These are phyloP conservation scores for Metschnikowia amazonensis DNA, from an alignment of 805 yeast species.

Conservation along the genomic window DNA sequence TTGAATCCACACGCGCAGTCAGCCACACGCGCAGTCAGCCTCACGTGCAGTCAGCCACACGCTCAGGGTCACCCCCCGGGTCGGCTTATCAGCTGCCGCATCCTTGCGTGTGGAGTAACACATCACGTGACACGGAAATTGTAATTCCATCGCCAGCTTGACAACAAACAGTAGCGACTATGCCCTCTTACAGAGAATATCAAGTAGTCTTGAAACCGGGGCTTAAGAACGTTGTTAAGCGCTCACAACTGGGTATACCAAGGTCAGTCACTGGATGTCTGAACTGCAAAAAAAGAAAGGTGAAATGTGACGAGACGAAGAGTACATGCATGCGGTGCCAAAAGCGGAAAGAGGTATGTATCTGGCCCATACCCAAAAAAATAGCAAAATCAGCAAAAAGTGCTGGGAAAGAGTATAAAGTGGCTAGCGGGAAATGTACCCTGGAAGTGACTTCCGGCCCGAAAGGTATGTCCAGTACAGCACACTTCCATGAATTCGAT, in stretches of 20 bases:
- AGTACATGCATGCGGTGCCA: constrained; percentile 11
- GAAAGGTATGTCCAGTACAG: neutral
- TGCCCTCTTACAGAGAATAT: constrained; percentile 10
- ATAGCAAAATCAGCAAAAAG: neutral
- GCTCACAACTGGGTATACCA: neutral
- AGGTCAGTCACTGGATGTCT: constrained; percentile 13
- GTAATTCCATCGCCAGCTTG: neutral
- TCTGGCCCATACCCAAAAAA: constrained; percentile 7
- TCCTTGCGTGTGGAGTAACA: neutral
- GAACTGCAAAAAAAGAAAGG: constrained; percentile 14
- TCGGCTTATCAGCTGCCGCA: neutral
- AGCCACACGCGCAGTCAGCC: too few species aligned
- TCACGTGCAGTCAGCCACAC: too few species aligned
- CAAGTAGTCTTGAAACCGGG: constrained; percentile 10
- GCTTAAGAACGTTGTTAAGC: neutral
- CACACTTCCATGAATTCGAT: neutral
- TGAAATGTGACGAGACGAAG: constrained; percentile 17
- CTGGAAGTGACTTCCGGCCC: too few species aligned
- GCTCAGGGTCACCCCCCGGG: too few species aligned
- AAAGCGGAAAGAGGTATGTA: constrained; percentile 7
- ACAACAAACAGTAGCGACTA: neutral
- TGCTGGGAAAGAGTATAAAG: too few species aligned
- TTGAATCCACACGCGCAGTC: neutral
- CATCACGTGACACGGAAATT: neutral
- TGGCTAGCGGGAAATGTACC: neutral